These are phyloP conservation scores for Pilaira anomala DNA, from an alignment of 192 early-diverging fungal species.

Conservation along the genomic window DNA sequence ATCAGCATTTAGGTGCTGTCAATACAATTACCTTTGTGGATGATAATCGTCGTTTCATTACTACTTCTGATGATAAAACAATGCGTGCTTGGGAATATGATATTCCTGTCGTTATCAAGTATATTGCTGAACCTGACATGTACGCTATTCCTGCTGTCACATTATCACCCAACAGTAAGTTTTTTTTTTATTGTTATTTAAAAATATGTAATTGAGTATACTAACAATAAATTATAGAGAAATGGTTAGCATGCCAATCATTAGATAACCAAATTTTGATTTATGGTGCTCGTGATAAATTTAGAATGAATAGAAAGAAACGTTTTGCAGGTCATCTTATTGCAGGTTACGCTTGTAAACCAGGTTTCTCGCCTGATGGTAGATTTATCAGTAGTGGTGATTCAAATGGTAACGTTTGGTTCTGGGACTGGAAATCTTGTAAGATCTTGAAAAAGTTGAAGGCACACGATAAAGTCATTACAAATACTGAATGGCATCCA, in stretches of 20 bases:
- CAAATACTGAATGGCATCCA: slow-evolving; percentile 93
- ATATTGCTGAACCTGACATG: slow-evolving; percentile 95
- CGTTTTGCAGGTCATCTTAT: slow-evolving; percentile 88
- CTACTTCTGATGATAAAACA: slow-evolving; percentile 96
- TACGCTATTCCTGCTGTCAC: slow-evolving; percentile 94
- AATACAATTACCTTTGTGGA: slow-evolving; percentile 98
- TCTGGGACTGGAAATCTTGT: slow-evolving; percentile 97
- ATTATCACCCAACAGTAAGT: slow-evolving; percentile 80
- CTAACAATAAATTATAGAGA: slow-evolving; percentile 50
- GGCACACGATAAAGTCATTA: slow-evolving; percentile 89
- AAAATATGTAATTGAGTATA: slow-evolving; percentile 7
- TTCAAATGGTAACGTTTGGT: slow-evolving; percentile 87
- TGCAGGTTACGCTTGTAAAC: slow-evolving; percentile 96
- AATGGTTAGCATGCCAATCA: slow-evolving; percentile 92
- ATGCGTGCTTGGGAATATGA: slow-evolving; percentile 97
- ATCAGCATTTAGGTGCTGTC: slow-evolving; percentile 94
- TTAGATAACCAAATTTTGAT: slow-evolving; percentile 96
- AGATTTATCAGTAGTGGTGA: slow-evolving; percentile 87
- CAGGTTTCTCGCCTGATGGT: slow-evolving; percentile 89
- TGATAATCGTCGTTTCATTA: slow-evolving; percentile 89
- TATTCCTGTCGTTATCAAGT: slow-evolving; percentile 98
- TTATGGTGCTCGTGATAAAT: slow-evolving; percentile 81
- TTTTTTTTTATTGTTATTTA: slow-evolving; percentile 5
- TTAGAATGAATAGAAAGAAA: slow-evolving; percentile 89
- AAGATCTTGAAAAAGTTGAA: slow-evolving; percentile 85